phyloP scores from a whole-genome alignment of 2,329 filamentous ascomycete genomes.

The Alternaria atra region DNA sequence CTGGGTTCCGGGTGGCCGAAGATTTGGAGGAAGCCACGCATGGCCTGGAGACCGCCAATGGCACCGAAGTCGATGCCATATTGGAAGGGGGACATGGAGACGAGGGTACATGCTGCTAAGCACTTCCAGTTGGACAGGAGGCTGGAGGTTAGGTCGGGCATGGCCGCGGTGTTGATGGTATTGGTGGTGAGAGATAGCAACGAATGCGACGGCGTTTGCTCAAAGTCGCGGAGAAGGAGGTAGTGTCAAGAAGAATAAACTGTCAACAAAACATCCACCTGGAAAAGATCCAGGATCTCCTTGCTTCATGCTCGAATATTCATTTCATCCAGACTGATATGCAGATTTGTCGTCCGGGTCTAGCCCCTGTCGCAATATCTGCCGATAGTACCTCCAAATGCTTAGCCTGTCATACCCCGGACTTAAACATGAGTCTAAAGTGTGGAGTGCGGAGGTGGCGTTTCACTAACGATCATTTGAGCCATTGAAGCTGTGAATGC shows the following conservation, averaged over 20 bases:
- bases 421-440: slow-evolving; percentile 20
- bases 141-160: slow-evolving; percentile 34
- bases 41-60: slow-evolving; percentile 62
- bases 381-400: slow-evolving; percentile 28
- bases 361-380: slow-evolving; percentile 24
- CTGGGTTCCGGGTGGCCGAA: slow-evolving; percentile 44
- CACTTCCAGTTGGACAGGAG: slow-evolving; percentile 58
- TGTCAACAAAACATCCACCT: not conserved
- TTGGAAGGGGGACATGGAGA: slow-evolving; percentile 62
- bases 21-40: slow-evolving; percentile 59
- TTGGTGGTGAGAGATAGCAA: not conserved
- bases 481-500: not conserved
- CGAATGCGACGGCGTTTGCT: not conserved
- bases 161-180: slow-evolving; percentile 18
- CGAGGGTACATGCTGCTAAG: slow-evolving; percentile 58
- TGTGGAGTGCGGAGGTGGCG: slow-evolving; percentile 34
- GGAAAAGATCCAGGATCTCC: not conserved
- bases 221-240: not conserved
- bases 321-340: slow-evolving; percentile 12
- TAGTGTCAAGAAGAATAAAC: not conserved
- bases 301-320: not conserved
- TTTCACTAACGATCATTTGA: not conserved
- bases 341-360: slow-evolving; percentile 14
- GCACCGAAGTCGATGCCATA: slow-evolving; percentile 63
- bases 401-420: slow-evolving; percentile 28